A percentile compares a stretch with the other conserved stretches of the same genome.
Conservation (phyloP, 192 early-diverging fungal species). For the Blastocladiella britannica region DNA sequence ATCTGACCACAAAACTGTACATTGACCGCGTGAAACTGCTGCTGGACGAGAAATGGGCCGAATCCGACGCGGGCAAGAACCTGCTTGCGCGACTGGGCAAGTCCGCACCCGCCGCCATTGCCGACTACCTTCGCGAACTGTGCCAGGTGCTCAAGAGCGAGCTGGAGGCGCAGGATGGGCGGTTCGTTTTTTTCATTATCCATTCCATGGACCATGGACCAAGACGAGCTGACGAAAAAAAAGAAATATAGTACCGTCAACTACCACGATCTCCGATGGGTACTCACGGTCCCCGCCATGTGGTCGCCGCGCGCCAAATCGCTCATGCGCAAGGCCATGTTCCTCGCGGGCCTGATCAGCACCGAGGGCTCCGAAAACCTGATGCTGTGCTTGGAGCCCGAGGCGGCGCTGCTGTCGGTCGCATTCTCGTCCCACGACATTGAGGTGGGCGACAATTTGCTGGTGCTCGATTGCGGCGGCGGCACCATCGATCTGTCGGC, state of each 20-base stretch:
- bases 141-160: too few species aligned
- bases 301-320: neutral
- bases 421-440: neutral
- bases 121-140: neutral
- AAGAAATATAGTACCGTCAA: too few species aligned
- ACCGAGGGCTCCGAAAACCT: neutral
- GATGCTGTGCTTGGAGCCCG: neutral
- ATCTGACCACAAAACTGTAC: neutral
- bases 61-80: neutral
- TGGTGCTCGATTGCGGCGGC: neutral
- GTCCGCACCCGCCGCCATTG: neutral
- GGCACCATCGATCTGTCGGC: neutral
- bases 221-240: too few species aligned
- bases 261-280: neutral
- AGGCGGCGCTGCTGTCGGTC: neutral
- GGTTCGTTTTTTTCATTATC: neutral
- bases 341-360: neutral
- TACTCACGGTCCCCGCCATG: neutral
- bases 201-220: neutral
- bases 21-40: neutral
- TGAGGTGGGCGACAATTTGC: too few species aligned
- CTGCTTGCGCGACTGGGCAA: neutral
- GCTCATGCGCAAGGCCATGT: neutral
- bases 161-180: too few species aligned
- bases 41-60: neutral